Evolutionary conservation across 345 rosid species (phyloP).

Genomic region (Brassica napus): Da-Ae NC_063436.1:13940001-13940500

Average conservation of each 20-base stretch:
- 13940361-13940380: background rate
- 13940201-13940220: too few relatives aligned
- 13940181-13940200: background rate
- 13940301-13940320: too few relatives aligned
- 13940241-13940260: background rate
- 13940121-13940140: background rate
- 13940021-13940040: background rate
- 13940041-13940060: background rate
- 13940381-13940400: background rate
- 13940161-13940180: too few relatives aligned
- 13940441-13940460: background rate
- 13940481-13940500: background rate
- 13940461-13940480: background rate
- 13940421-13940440: background rate
- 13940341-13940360: background rate
- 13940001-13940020: background rate
- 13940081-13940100: background rate
- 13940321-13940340: background rate
- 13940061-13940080: background rate
- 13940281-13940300: too few relatives aligned
- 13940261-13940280: too few relatives aligned
- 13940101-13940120: background rate
- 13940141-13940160: background rate
- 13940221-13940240: background rate
- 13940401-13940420: background rate